Evolutionary conservation across 306 rosid genomes (phyloP).

Genomic region (Medicago arabica): DNA sequence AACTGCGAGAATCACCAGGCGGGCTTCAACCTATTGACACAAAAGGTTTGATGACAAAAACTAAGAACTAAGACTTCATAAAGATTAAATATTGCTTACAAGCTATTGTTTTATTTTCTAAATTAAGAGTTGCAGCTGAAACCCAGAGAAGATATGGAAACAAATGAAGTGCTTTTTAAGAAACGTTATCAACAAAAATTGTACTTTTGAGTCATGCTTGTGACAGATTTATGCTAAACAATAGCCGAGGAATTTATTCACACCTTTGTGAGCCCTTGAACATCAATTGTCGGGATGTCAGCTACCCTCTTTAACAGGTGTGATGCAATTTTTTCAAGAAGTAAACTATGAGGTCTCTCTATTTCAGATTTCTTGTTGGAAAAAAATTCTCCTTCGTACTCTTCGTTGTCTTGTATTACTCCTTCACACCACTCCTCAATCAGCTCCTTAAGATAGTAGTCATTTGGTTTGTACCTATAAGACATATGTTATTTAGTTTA

Average conservation of each 20-base stretch:
- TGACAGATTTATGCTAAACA: conserved; percentile 32
- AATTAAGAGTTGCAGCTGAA: conserved; percentile 13
- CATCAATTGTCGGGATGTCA: conserved; percentile 77
- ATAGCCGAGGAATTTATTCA: conserved; percentile 12
- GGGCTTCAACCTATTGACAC: conserved; percentile 88
- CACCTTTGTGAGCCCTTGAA: conserved; percentile 88
- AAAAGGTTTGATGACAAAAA: conserved; percentile 39
- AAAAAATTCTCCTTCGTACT: conserved; percentile 55
- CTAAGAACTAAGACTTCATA: conserved; percentile 32
- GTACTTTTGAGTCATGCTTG: conserved; percentile 36
- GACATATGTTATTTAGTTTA: conserved; percentile 17
- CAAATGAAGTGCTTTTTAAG: conserved; percentile 31
- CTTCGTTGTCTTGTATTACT: conserved; percentile 67
- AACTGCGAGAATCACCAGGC: conserved; percentile 87
- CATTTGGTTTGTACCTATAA: conserved; percentile 81
- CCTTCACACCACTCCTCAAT: conserved; percentile 99
- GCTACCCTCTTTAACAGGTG: conserved; percentile 78
- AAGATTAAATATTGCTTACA: conserved; percentile 32
- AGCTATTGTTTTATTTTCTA: conserved; percentile 12
- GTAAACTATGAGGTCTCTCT: conserved; percentile 68
- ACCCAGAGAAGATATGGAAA: conserved; percentile 22
- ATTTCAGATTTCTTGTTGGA: conserved; percentile 50
- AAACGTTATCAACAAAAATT: not conserved
- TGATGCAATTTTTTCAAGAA: conserved; percentile 87
- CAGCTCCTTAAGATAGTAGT: conserved; percentile 75